Percentiles rank a stretch among this genome's conserved stretches.
These are phyloP conservation scores for Hyphochytrium catenoides DNA, from an alignment of 352 stramenopile genomes.

Conservation along the genomic window DNA sequence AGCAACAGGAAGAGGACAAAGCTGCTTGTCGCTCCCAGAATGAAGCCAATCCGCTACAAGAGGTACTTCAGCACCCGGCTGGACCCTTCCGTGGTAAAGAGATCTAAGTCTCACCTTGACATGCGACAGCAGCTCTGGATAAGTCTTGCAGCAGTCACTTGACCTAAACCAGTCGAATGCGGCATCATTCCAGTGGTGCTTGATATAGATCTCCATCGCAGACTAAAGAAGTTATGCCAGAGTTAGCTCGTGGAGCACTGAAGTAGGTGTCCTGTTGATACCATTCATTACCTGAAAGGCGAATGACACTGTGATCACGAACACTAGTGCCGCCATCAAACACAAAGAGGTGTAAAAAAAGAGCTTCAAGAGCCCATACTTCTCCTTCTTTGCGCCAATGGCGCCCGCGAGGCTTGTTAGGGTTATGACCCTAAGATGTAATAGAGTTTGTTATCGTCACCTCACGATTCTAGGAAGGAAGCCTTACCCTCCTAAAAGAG, in stretches of 20 bases:
- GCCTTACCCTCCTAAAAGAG: constrained; percentile 16
- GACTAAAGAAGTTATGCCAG: background rate
- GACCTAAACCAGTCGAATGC: constrained; percentile 20
- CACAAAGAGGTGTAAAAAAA: constrained; percentile 50
- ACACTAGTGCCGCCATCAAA: constrained; percentile 26
- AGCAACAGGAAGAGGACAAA: constrained; percentile 22
- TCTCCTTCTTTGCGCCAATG: constrained; percentile 27
- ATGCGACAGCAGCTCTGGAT: constrained; percentile 20
- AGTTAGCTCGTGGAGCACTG: background rate
- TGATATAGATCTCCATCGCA: constrained; percentile 13
- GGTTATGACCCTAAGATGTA: constrained; percentile 8
- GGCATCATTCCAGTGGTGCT: constrained; percentile 30
- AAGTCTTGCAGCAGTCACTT: constrained; percentile 24
- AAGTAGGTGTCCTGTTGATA: background rate
- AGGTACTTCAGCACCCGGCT: too few species aligned
- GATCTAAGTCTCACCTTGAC: background rate
- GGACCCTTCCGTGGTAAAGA: background rate
- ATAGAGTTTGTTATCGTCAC: constrained; percentile 3
- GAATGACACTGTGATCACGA: constrained; percentile 30
- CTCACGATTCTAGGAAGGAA: background rate
- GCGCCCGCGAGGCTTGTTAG: constrained; percentile 31
- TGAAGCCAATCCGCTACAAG: constrained; percentile 16
- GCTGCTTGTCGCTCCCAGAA: constrained; percentile 21
- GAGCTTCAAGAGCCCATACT: constrained; percentile 29
- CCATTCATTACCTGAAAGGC: constrained; percentile 16